A percentile compares a stretch with the other conserved stretches of the same genome.
These are phyloP conservation scores for Penicillium palitans DNA, from an alignment of 2,329 filamentous ascomycete species.

Conservation along the genomic window DNA sequence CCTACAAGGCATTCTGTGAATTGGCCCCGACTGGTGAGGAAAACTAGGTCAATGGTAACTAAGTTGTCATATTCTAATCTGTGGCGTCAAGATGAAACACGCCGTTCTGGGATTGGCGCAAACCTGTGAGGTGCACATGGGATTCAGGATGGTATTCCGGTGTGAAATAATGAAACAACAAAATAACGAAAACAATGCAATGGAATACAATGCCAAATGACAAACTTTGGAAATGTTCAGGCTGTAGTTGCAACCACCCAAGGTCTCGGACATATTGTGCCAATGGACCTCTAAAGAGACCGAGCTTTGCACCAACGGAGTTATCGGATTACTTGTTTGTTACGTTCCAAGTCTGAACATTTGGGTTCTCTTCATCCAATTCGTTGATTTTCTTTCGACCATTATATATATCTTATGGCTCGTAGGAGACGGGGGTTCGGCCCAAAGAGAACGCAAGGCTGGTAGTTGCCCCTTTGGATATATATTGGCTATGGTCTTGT, in stretches of 20 bases:
- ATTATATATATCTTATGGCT: no score
- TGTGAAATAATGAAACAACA: background rate
- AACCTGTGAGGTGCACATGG: conserved; percentile 17
- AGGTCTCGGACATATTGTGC: background rate
- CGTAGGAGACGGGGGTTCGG: no score
- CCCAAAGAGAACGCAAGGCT: no score
- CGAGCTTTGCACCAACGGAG: background rate
- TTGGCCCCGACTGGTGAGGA: conserved; percentile 56
- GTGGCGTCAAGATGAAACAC: conserved; percentile 14
- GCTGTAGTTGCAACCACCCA: background rate
- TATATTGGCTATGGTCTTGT: no score
- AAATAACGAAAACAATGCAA: background rate
- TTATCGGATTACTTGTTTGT: background rate
- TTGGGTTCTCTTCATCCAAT: background rate
- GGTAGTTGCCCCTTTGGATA: no score
- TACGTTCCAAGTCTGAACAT: no score
- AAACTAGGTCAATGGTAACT: conserved; percentile 38
- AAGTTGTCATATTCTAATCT: conserved; percentile 21
- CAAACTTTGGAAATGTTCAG: background rate
- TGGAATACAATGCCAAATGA: background rate
- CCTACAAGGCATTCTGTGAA: conserved; percentile 94
- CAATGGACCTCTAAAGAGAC: background rate
- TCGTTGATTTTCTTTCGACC: background rate
- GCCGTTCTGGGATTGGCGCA: conserved; percentile 14
- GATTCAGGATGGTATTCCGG: no score